phyloP scores from a whole-genome alignment of 768 basidiomycete genomes.

The Chalciporus pseudorubinellus region DNA sequence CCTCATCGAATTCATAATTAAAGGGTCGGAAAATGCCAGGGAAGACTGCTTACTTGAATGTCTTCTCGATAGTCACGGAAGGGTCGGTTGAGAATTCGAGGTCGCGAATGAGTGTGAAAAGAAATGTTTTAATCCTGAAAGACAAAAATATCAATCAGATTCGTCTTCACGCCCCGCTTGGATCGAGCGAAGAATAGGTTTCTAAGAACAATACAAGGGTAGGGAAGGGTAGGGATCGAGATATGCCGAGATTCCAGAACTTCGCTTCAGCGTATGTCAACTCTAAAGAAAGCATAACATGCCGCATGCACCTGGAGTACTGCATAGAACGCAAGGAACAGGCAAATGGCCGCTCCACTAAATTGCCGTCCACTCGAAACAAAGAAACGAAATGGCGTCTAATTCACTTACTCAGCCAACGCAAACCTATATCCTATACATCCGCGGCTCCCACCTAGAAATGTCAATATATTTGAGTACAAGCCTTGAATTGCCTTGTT shows the following conservation, averaged over 20 bases:
- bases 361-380: conserved; percentile 5
- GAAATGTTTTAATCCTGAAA: conserved; percentile 59
- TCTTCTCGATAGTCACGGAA: conserved; percentile 57
- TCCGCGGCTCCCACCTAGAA: conserved; percentile 56
- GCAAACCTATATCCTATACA: conserved; percentile 65
- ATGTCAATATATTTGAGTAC: conserved; percentile 53
- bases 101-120: conserved; percentile 57
- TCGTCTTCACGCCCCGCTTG: background rate
- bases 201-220: conserved; percentile 1
- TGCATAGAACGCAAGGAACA: conserved; percentile 6
- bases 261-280: conserved; percentile 9
- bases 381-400: background rate
- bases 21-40: conserved; percentile 20
- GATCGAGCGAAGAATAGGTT: conserved; percentile 1
- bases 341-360: conserved; percentile 9
- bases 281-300: conserved; percentile 23
- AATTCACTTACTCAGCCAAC: conserved; percentile 51
- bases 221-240: background rate
- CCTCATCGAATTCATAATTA: conserved; percentile 18
- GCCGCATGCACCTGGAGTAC: conserved; percentile 8
- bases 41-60: conserved; percentile 49
- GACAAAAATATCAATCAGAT: conserved; percentile 20
- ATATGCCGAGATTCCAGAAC: no score
- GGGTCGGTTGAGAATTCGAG: conserved; percentile 53
- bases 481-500: conserved; percentile 47